phyloP scores from a whole-genome alignment of 805 yeast species.

The Hanseniaspora mollemarum region DNA sequence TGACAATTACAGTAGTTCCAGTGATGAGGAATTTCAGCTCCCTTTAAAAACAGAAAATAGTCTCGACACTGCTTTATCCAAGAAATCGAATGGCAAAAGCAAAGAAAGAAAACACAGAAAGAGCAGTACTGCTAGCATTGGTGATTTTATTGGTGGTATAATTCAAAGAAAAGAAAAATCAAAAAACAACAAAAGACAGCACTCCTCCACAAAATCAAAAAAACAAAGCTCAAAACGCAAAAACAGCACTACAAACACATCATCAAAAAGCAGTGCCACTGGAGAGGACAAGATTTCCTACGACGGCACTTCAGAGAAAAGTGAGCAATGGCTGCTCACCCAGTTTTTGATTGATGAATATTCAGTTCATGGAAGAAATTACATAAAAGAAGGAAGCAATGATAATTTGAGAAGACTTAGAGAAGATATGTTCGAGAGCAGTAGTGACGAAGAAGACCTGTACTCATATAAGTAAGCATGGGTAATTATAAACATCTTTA shows the following conservation, averaged over 20 bases:
- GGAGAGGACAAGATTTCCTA: too few relatives aligned
- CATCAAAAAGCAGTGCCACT: not conserved
- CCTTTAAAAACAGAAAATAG: not conserved
- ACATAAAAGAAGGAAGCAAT: not conserved
- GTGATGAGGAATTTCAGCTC: constrained; percentile 6
- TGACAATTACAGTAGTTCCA: constrained; percentile 11
- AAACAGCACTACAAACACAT: not conserved
- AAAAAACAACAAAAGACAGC: too few relatives aligned
- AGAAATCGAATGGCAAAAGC: not conserved
- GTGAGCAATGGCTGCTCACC: constrained; percentile 4
- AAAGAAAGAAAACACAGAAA: not conserved
- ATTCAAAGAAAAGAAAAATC: not conserved
- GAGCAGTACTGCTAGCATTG: not conserved
- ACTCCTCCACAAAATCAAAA: not conserved
- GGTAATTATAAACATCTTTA: too few relatives aligned
- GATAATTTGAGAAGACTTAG: not conserved
- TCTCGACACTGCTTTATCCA: not conserved
- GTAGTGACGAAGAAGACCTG: constrained; percentile 15
- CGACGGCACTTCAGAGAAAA: not conserved
- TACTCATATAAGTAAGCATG: not conserved
- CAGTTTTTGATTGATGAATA: constrained; percentile 13
- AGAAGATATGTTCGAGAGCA: constrained; percentile 17
- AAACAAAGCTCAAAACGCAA: not conserved
- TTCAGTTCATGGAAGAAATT: constrained; percentile 10
- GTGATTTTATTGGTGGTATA: not conserved